phyloP scores from a whole-genome alignment of 2,329 filamentous ascomycete species.

The Paecilomyces fulvus region DNA sequence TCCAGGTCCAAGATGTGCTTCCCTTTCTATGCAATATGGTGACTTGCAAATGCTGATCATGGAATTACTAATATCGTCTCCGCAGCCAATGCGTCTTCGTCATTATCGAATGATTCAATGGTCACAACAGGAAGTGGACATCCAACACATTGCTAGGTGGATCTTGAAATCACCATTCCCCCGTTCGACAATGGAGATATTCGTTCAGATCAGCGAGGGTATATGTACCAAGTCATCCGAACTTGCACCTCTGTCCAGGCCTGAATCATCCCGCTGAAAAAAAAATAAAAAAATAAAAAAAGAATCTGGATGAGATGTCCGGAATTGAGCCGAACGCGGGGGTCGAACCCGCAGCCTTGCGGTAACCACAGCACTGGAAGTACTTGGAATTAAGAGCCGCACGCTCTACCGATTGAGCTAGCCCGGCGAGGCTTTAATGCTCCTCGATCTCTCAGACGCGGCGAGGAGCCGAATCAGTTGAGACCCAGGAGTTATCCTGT shows the following conservation, averaged over 20 bases:
- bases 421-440: slow-evolving; percentile 15
- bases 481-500: neutral
- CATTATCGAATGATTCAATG: neutral
- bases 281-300: neutral
- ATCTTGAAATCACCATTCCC: no score
- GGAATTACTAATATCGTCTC: neutral
- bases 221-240: no score
- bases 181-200: no score
- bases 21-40: neutral
- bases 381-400: slow-evolving; percentile 51
- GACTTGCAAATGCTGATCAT: neutral
- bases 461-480: neutral
- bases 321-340: slow-evolving; percentile 21
- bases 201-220: no score
- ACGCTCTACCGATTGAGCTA: slow-evolving; percentile 67
- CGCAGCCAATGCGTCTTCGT: neutral
- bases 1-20: neutral
- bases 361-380: slow-evolving; percentile 17
- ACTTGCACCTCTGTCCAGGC: no score
- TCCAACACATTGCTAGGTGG: neutral
- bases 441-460: neutral
- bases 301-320: neutral
- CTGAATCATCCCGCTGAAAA: no score
- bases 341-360: slow-evolving; percentile 51
- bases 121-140: neutral